A percentile compares a stretch with the other conserved stretches of the same genome.
Conservation (phyloP, 208 protist genomes). For the Trichomonas gallinae region DNA sequence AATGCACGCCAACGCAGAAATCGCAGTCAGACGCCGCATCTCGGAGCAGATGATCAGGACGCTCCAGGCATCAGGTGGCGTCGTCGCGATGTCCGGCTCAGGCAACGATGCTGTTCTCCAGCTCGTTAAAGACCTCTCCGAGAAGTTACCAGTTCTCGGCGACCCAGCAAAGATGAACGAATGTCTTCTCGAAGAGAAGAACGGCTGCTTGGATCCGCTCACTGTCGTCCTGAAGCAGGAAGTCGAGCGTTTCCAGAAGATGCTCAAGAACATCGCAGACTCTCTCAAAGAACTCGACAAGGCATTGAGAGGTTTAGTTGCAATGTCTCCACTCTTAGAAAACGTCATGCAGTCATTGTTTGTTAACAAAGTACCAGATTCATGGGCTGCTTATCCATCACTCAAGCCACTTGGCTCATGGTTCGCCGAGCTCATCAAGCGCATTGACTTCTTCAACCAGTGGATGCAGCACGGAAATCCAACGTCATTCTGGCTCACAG, state of each 20-base stretch:
- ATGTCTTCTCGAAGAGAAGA: neutral
- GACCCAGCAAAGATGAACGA: neutral
- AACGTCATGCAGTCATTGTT: conserved; percentile 76
- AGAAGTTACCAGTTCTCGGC: neutral
- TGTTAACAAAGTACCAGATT: conserved; percentile 70
- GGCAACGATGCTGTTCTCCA: neutral
- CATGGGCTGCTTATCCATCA: conserved; percentile 76
- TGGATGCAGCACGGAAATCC: conserved; percentile 78
- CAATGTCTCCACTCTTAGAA: conserved; percentile 81
- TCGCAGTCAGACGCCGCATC: conserved; percentile 66
- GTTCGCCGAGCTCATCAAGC: conserved; percentile 74
- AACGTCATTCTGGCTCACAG: conserved; percentile 73
- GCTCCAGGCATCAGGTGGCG: neutral
- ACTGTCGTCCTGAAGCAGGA: conserved; percentile 82
- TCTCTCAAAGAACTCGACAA: conserved; percentile 62
- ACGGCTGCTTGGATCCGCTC: conserved; percentile 66
- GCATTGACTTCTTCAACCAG: conserved; percentile 70
- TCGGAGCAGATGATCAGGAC: neutral
- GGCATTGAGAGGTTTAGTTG: conserved; percentile 78
- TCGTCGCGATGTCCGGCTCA: neutral
- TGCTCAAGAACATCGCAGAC: conserved; percentile 47
- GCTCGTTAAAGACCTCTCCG: neutral
- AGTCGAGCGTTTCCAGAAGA: conserved; percentile 80
- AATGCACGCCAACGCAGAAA: conserved; percentile 86
- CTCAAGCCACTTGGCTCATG: conserved; percentile 84